Evolutionary conservation across 1,139 yeast genomes (phyloP).

Genomic region (Yamadazyma conglobata): DNA sequence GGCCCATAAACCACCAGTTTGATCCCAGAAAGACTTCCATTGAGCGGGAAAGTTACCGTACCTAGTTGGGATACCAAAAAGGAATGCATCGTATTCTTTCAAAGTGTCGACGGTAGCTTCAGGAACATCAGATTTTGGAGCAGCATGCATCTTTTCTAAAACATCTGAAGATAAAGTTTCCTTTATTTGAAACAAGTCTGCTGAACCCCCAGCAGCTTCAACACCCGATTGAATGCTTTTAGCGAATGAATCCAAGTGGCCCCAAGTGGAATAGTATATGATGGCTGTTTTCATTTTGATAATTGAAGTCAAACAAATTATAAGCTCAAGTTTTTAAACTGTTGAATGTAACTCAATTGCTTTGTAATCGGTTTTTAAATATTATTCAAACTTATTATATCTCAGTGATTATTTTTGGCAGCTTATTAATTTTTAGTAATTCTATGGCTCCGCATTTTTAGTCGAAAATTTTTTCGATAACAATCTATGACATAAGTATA

Average conservation of each 20-base stretch:
- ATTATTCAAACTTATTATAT: conserved; percentile 2
- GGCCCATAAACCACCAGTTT: conserved; percentile 40
- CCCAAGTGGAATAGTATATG: conserved; percentile 78
- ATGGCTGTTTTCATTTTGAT: conserved; percentile 34
- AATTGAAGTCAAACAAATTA: not conserved
- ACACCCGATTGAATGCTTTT: conserved; percentile 29
- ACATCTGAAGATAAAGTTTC: conserved; percentile 33
- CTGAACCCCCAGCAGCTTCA: conserved; percentile 37
- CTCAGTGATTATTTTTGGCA: conserved; percentile 1
- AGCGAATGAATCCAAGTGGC: conserved; percentile 47
- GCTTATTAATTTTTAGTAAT: not conserved
- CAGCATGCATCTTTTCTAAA: conserved; percentile 29
- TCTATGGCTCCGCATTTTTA: not conserved
- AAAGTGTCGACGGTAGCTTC: conserved; percentile 31
- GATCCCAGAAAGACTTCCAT: conserved; percentile 38
- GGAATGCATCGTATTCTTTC: conserved; percentile 32
- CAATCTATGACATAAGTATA: not conserved
- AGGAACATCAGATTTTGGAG: conserved; percentile 31
- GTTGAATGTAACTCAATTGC: not conserved
- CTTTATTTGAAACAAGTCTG: conserved; percentile 35
- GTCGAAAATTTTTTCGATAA: not conserved
- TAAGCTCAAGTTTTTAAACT: not conserved
- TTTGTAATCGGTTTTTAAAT: not conserved
- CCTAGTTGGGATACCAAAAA: conserved; percentile 40
- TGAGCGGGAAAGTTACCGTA: conserved; percentile 39